Evolutionary conservation across 257 asterid genomes (phyloP), one percentile per base, ranked within the genome.

Genomic region (Nicotiana tabacum): DNA sequence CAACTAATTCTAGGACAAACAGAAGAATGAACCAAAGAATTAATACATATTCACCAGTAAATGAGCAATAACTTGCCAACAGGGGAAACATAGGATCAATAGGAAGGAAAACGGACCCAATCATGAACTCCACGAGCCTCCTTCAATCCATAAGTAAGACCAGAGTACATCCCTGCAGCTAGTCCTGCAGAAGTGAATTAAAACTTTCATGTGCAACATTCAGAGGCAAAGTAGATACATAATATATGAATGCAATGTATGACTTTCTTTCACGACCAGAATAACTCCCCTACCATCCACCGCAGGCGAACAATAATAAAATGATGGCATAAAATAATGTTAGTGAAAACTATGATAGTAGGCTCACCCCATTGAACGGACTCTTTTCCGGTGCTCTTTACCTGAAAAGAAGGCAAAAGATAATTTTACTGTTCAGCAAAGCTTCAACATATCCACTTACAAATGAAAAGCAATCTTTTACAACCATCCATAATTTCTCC

Each of bases 101-200:
- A 61, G 37, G 15, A 1, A 29, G 79, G 39, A 35, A 53, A 18
- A 24, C 65, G 69, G 87, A 94, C 98, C 98, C 98, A 94, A 68
- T 94, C 98, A 17, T 94, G 98, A 29, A 91, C 93, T 56, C 98
- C 99, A 30, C 97, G 86, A 39, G 97, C 92, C 83, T 94, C 99
- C 78, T 91, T 96, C 80, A 94, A 80, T 24, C 98, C 98, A 56
- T 94, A 94, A 60, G 97, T 91, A 29, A 94, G 87, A 81, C 98
- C 98, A 5, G 98, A 94, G 64, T 93, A 93, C 88, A 93, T 85
- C 76, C 98, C 99, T 6, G 98, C 99, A 15, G 98, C 98, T 55
- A 96, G 61, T 53, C 99, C 99, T 95, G 89, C 86, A 77, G 9
- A 62, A 8, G 39, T 32, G 0, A 6, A 66, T 37, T 68, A 48